Conservation (phyloP, 345 rosid species). For the Citropsis articulata region DNA sequence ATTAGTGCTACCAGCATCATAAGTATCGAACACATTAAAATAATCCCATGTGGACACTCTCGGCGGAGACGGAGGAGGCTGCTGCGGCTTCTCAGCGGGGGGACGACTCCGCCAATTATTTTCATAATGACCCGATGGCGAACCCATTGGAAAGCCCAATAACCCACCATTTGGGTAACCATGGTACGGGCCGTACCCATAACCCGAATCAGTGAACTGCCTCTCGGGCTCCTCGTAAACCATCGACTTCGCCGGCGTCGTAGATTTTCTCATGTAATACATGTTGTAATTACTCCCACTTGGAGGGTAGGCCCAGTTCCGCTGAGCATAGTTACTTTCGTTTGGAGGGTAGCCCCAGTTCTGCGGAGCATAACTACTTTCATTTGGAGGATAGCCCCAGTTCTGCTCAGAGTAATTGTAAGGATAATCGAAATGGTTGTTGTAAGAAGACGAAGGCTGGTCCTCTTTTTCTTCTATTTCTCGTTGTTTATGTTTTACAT, state of each 20-base stretch:
- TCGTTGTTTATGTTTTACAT: background rate
- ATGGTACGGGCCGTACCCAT: constrained; percentile 37
- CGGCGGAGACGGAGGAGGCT: constrained; percentile 75
- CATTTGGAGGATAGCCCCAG: no score
- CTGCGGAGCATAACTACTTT: constrained; percentile 29
- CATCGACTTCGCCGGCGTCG: constrained; percentile 59
- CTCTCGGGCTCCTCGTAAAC: constrained; percentile 66
- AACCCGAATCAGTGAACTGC: constrained; percentile 25
- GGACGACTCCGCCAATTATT: constrained; percentile 26
- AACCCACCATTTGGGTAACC: constrained; percentile 42
- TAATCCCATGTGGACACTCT: constrained; percentile 72
- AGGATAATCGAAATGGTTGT: constrained; percentile 10
- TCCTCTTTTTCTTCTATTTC: background rate
- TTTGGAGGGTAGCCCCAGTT: constrained; percentile 40
- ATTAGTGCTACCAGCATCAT: constrained; percentile 31
- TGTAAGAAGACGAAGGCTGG: constrained; percentile 2
- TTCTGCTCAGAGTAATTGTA: constrained; percentile 23
- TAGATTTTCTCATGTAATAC: constrained; percentile 76
- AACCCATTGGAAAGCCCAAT: constrained; percentile 48
- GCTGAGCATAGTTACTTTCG: constrained; percentile 28
- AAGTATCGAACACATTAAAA: constrained; percentile 64
- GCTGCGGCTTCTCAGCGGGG: constrained; percentile 15
- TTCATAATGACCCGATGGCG: constrained; percentile 29
- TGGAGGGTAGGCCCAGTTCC: constrained; percentile 41
- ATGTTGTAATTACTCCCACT: constrained; percentile 24